phyloP scores from a whole-genome alignment of 2,329 filamentous ascomycete species.

The Penicillium nordicum region DNA sequence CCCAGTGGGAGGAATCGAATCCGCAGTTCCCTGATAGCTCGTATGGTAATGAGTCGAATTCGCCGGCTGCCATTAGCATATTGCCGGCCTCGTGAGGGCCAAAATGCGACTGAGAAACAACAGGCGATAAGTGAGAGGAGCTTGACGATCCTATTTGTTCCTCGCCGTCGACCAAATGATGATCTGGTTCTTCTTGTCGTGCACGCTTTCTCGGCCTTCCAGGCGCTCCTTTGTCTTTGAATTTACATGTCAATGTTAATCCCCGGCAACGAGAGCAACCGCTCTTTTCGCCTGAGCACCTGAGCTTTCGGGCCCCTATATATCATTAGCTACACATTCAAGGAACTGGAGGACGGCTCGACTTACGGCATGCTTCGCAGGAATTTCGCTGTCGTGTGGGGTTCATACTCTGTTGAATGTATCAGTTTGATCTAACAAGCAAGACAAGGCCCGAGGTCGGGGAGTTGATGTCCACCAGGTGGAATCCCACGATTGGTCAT shows the following conservation, averaged over 20 bases:
- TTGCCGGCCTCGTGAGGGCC: background rate
- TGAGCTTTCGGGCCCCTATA: conserved; percentile 27
- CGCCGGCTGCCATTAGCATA: conserved; percentile 8
- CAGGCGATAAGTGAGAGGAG: conserved; percentile 9
- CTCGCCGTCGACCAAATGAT: background rate
- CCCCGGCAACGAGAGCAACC: conserved; percentile 27
- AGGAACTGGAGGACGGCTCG: background rate
- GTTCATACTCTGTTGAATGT: conserved; percentile 15
- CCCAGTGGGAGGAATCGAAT: conserved; percentile 17
- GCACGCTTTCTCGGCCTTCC: conserved; percentile 27
- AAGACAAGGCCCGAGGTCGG: background rate
- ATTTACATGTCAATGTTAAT: conserved; percentile 25
- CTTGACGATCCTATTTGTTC: conserved; percentile 8
- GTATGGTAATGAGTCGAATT: conserved; percentile 16
- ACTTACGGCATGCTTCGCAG: conserved; percentile 29
- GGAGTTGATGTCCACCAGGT: background rate
- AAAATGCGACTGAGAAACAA: background rate
- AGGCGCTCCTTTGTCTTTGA: conserved; percentile 28
- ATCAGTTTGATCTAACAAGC: background rate
- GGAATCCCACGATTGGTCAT: conserved; percentile 15
- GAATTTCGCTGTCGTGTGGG: conserved; percentile 24
- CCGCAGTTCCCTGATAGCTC: conserved; percentile 20
- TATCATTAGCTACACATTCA: conserved; percentile 2
- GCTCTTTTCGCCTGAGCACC: conserved; percentile 28
- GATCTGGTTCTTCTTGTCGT: conserved; percentile 12